Base-by-base conservation (phyloP, 2,329 filamentous ascomycete species). In the Colletotrichum ledebouriae region DNA sequence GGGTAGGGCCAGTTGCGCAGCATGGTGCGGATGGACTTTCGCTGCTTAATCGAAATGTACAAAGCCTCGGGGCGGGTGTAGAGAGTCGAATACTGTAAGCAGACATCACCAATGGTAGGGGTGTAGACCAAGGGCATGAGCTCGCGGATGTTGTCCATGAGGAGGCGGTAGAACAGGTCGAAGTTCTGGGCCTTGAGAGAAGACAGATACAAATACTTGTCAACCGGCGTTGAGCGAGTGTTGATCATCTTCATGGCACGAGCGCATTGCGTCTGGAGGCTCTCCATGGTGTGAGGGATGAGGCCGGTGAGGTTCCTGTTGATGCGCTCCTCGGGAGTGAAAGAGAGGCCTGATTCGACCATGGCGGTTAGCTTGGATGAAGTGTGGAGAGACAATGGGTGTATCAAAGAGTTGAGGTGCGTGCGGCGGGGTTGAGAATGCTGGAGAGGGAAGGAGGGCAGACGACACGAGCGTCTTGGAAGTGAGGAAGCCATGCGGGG, bases 11-110 rank as follows among this genome's bases (percentile, higher is more conserved):
- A 99, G 81, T 98, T 98, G 77, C 90, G 86, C 73, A 98, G 90
- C 78, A 98, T 94, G 52, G 92, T 91, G 75, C 90, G 89, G 72
- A 98, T 93, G 71, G 95, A 94, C 77, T 94, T 96, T 72, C 93
- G 90, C 84, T 99, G 95, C 81, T 94, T 92, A 82, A 93, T 98
- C 70, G 94, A 98, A 72, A 99, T 92, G 84, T 98, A 99, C 81
- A 98, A 88, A 72, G 92, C 94, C 85, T 98, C 96, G 22, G 96
- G 94, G 73, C 94, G 92, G 69, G 94, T 97, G 85, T 97, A 98
- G 74, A 98, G 89, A 75, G 95, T 94, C 44, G 94, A 97, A 89
- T 97, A 99, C 82, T 95, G 92, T 78, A 97, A 86, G 84, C 96
- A 99, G 73, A 97, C 96, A 79, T 98, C 95, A 75, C 96, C 96